Evolutionary conservation across 1,284 basidiomycete genomes (phyloP).

Genomic region (Xanthoconium separans): DNA sequence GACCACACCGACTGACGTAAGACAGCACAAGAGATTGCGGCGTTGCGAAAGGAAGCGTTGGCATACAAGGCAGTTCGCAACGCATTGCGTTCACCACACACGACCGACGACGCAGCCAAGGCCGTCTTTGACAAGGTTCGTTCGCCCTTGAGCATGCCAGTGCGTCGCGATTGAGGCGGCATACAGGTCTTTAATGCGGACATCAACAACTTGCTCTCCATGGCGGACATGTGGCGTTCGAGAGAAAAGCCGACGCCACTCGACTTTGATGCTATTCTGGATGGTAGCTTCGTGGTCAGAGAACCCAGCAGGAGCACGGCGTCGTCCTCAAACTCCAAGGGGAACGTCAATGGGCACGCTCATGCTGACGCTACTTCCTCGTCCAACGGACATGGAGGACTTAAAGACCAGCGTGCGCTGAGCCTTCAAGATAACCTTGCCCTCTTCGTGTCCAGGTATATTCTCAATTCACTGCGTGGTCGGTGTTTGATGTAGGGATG

Average conservation of each 20-base stretch:
- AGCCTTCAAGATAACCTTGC: constrained; percentile 78
- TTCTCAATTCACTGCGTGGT: neutral
- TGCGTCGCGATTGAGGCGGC: neutral
- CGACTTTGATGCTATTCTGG: constrained; percentile 71
- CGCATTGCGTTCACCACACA: constrained; percentile 50
- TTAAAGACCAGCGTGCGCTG: constrained; percentile 82
- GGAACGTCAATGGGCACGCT: constrained; percentile 24
- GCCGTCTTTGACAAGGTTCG: constrained; percentile 83
- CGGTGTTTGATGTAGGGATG: constrained; percentile 5
- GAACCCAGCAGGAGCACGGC: constrained; percentile 11
- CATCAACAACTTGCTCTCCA: constrained; percentile 84
- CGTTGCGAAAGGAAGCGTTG: constrained; percentile 84
- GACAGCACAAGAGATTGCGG: constrained; percentile 85
- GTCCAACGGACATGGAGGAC: constrained; percentile 32
- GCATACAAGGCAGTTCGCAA: constrained; percentile 83
- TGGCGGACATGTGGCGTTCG: constrained; percentile 98
- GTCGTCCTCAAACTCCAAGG: constrained; percentile 12
- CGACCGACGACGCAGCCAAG: constrained; percentile 57
- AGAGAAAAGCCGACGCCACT: constrained; percentile 84
- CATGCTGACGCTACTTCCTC: constrained; percentile 26
- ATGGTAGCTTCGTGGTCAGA: constrained; percentile 53
- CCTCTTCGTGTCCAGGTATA: constrained; percentile 80
- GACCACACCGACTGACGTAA: constrained; percentile 5
- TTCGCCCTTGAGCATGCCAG: neutral
- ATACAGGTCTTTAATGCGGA: constrained; percentile 84